Evolutionary conservation across 352 stramenopile species (phyloP), one percentile per base, ranked within the genome.

Genomic region (Phytophthora ohioensis): DNA sequence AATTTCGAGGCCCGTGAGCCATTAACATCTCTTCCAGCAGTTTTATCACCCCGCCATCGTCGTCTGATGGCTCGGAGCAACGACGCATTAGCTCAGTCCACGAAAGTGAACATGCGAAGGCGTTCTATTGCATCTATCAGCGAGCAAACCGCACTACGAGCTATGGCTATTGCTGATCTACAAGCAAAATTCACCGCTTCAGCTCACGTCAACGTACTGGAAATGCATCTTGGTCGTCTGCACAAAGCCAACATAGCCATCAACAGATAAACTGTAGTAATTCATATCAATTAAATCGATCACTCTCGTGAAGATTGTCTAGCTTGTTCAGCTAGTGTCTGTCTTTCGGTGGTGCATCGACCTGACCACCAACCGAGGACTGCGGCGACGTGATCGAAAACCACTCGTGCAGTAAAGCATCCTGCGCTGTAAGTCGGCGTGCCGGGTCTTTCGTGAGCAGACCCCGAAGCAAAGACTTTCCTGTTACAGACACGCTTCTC

Each of bases 371-470:
- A 27, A 81, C 75, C 4, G 80, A 80, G 12, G 52, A 35, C 2
- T 65, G 67, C 11, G 70, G 54, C 3, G 71, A 60, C 39, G 77
- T 80, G 17, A 48, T 32, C 7, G 57, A 62, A 36, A 98, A 97
- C 87, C 91, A 97, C n/a, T 85, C 74, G 69, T 97, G 91, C 13
- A 75, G 56, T 32, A 95, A 79, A 34, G 91, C 92, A 55, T 93
- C 76, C 21, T 92, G 76, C 12, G 91, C 91, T 36, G 90, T 96
- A 36, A 97, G 74, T 4, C 92, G 80, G 46, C 85, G 90, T 5
- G 78, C 46, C 3, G 91, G 90, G 45, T 96, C 81, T 67, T 97
- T 97, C 2, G 86, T 95, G 3, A 98, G 76, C 69, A 97, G 67
- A 2, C 85, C 85, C 38, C 92, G 84, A 3, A 98, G 63, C 32